Base-by-base conservation (phyloP, 108 stramenopile genomes). In the Schizochytrium sp. region DNA sequence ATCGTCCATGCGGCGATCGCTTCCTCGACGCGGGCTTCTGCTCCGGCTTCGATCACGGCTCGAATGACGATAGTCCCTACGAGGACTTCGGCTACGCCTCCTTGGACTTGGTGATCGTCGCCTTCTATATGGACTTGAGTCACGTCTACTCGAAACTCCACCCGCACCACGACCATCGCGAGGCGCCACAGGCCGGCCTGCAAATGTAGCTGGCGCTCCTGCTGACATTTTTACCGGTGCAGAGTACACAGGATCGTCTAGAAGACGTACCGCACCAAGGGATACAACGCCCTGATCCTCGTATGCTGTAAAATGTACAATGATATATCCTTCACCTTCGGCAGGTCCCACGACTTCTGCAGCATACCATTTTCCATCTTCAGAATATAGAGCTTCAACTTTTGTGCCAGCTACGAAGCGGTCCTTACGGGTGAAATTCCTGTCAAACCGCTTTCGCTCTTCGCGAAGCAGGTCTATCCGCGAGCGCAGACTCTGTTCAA, bases 221-320 rank as follows among this genome's bases (percentile, higher is more conserved):
- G 28, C 28, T 28, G 28, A 28, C 28, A 28, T 28, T 28, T 28
- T 28, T 28, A 28, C 28, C 28, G 28, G 28, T 28, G 28, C 28
- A 28, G 28, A 28, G 28, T 28, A 28, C 28, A 28, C 64, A 8
- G 64, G 42, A 15, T 46, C 15, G 47, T 53, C 76, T 10, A 53
- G 17, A 17, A 47, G 76, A 8, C 53, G 47, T 38, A 83, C 47
- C 50, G 76, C 76, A 42, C 76, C 76, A 5, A 83, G 28, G 13
- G 76, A 83, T 10, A 83, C 76, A 47, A n/a, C 47, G 13, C 55
- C 76, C 40, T 83, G 50, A 42, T 83, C 55, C 5, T 40, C 50
- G 53, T 83, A 83, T 5, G 47, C 76, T 38, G 76, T 83, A 53
- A 55, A 83, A 38, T 53, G 47, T 10, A 83, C 76, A 42, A 83